phyloP scores from a whole-genome alignment of 2,329 filamentous ascomycete genomes.

The Zymoseptoria passerinii region DNA sequence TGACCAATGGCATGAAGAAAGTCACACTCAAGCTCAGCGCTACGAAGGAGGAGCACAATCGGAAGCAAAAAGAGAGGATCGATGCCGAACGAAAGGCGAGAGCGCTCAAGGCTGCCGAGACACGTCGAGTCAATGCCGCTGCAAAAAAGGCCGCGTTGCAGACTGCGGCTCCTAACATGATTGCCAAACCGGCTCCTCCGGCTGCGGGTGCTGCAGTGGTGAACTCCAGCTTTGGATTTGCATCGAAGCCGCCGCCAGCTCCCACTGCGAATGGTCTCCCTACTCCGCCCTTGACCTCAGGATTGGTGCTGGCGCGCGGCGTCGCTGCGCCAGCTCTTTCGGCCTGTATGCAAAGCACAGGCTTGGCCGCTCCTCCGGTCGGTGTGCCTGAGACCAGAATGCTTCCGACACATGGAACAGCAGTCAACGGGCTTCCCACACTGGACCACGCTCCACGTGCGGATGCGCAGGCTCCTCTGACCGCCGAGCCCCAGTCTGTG shows the following conservation, averaged over 20 bases:
- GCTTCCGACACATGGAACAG: neutral
- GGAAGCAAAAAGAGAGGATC: slow-evolving; percentile 31
- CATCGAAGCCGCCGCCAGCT: neutral
- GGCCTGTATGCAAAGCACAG: neutral
- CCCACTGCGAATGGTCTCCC: neutral
- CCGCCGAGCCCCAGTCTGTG: neutral
- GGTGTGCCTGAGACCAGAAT: neutral
- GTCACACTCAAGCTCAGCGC: slow-evolving; percentile 51
- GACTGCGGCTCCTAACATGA: neutral
- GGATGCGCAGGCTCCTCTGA: neutral
- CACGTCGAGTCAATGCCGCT: slow-evolving; percentile 26
- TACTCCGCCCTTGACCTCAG: neutral
- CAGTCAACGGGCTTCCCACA: neutral
- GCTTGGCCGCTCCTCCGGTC: neutral
- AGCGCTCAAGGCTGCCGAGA: slow-evolving; percentile 28
- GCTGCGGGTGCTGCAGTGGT: neutral
- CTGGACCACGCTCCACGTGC: neutral
- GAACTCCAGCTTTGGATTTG: neutral
- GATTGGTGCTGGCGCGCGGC: neutral
- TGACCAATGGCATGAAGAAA: slow-evolving; percentile 47
- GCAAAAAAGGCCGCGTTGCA: slow-evolving; percentile 22
- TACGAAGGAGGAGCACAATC: slow-evolving; percentile 49
- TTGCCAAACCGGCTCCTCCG: neutral
- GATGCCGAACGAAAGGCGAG: slow-evolving; percentile 35
- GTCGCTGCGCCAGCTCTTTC: neutral